A percentile compares a stretch with the other conserved stretches of the same genome.
Conservation (phyloP, 2,329 filamentous ascomycete species). For the Ceratocystis cubensis region DNA sequence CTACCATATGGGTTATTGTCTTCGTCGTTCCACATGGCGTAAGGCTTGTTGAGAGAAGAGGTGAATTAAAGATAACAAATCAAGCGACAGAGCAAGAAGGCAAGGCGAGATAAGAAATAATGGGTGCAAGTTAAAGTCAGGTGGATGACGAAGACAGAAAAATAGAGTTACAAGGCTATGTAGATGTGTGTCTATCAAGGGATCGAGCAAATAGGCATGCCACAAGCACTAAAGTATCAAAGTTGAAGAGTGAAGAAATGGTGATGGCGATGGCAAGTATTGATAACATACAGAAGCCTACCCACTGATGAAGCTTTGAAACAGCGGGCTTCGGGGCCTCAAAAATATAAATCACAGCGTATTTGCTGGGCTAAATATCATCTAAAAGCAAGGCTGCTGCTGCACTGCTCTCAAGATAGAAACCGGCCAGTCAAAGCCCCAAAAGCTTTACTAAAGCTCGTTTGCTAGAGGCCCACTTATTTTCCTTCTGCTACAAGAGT, state of each 20-base stretch:
- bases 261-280: not conserved
- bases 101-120: not conserved
- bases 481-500: no score
- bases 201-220: not conserved
- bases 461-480: slow-evolving; percentile 8
- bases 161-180: not conserved
- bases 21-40: slow-evolving; percentile 92
- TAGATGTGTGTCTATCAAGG: not conserved
- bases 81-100: not conserved
- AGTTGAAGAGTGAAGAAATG: not conserved
- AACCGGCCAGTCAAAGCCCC: no score
- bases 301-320: not conserved
- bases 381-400: not conserved
- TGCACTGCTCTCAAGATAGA: no score
- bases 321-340: not conserved
- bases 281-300: not conserved
- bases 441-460: not conserved
- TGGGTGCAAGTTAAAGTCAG: not conserved
- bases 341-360: not conserved
- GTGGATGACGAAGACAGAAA: not conserved
- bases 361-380: not conserved
- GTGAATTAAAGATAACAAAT: not conserved
- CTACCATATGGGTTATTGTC: slow-evolving; percentile 93
- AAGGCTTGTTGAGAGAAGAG: slow-evolving; percentile 9
- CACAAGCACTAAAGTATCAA: not conserved